Evolutionary conservation across 768 basidiomycete genomes (phyloP).

Genomic region (Hypholoma sublateritium): DNA sequence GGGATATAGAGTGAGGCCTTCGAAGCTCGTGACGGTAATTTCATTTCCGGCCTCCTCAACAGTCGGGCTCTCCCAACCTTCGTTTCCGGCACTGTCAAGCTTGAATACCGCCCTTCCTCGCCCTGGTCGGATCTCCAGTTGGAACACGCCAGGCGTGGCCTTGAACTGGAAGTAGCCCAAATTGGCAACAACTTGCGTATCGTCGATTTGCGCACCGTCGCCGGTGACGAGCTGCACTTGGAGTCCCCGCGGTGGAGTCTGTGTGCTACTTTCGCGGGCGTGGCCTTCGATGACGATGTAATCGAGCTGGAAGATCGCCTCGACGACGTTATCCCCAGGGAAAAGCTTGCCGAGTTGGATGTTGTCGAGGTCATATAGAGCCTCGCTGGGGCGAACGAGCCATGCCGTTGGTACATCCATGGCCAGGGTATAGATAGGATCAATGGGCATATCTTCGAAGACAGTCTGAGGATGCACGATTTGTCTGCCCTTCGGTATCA

Average conservation of each 20-base stretch:
- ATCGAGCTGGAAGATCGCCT: conserved; percentile 85
- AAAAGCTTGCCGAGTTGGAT: conserved; percentile 76
- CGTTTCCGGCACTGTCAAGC: conserved; percentile 84
- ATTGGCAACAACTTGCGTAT: conserved; percentile 93
- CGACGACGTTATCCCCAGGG: conserved; percentile 59
- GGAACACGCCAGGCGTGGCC: conserved; percentile 85
- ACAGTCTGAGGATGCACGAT: conserved; percentile 57
- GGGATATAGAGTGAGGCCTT: conserved; percentile 88
- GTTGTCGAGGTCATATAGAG: conserved; percentile 93
- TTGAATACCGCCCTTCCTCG: conserved; percentile 77
- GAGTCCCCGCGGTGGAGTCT: conserved; percentile 81
- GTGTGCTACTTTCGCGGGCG: conserved; percentile 69
- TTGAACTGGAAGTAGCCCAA: conserved; percentile 97
- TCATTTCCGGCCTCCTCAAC: conserved; percentile 70
- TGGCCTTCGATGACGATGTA: conserved; percentile 94
- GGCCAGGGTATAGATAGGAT: conserved; percentile 91
- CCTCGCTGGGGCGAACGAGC: conserved; percentile 89
- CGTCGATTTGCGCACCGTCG: conserved; percentile 57
- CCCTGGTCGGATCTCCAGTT: conserved; percentile 80
- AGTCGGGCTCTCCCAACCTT: conserved; percentile 82
- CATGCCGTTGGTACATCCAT: conserved; percentile 91
- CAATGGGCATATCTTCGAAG: conserved; percentile 75
- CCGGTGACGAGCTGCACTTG: conserved; percentile 77
- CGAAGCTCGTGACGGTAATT: conserved; percentile 85
- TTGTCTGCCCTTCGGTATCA: conserved; percentile 33